phyloP scores from a whole-genome alignment of 1,284 basidiomycete species.

The Peniophora sp. region DNA sequence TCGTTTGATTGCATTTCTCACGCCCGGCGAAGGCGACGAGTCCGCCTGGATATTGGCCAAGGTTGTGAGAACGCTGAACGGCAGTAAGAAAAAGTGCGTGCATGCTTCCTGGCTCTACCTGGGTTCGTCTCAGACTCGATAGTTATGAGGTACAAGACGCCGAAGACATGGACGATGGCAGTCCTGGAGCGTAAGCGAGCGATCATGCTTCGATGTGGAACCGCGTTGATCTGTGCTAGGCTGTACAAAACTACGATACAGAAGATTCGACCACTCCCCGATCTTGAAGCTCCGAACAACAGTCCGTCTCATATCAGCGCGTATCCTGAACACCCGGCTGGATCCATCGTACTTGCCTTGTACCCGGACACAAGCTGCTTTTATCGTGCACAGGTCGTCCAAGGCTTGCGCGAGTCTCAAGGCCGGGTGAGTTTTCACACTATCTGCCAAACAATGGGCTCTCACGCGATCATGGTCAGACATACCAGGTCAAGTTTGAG shows the following conservation, averaged over 20 bases:
- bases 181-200: conserved; percentile 55
- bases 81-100: conserved; percentile 56
- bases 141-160: conserved; percentile 80
- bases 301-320: conserved; percentile 56
- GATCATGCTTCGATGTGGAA: conserved; percentile 1
- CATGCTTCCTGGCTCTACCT: not conserved
- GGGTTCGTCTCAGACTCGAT: conserved; percentile 5
- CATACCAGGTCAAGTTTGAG: conserved; percentile 74
- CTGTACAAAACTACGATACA: conserved; percentile 61
- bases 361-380: conserved; percentile 85
- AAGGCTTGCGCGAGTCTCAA: conserved; percentile 44
- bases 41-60: conserved; percentile 76
- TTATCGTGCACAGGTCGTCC: conserved; percentile 73
- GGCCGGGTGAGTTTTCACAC: not conserved
- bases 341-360: conserved; percentile 70
- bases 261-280: conserved; percentile 70
- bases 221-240: conserved; percentile 23
- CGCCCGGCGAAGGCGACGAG: conserved; percentile 51
- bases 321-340: conserved; percentile 63
- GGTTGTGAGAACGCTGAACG: conserved; percentile 58
- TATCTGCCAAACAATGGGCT: not conserved
- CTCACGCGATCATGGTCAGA: conserved; percentile 27
- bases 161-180: conserved; percentile 70
- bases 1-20: conserved; percentile 73
- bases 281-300: conserved; percentile 48